Base-by-base conservation (phyloP, 345 rosid species). In the Eucalyptus cloeziana region DNA sequence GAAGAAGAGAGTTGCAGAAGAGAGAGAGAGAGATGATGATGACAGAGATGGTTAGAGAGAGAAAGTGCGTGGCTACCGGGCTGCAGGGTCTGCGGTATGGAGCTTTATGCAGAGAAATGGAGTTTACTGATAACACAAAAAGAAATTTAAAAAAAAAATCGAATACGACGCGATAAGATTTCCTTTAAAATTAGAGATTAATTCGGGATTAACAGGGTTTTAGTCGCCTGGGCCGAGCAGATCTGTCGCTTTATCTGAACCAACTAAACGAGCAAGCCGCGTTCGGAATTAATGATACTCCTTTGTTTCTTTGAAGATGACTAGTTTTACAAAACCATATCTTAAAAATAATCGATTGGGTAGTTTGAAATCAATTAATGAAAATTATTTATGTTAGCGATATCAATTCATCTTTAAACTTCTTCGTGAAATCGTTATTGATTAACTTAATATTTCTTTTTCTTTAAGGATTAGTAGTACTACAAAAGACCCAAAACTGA, bases 111-210 rank as follows among this genome's bases (percentile, higher is more conserved):
- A 11, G 30, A 21, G 47, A 76, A 76, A 76, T 21, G 9, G 33
- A 40, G 47, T 10, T 44, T 76, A 21, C 8, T 76, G 83, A 40
- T 40, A 3, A 76, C 43, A 76, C 3, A 10, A 40, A 40, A 21
- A 10, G 37, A 76, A 11, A 0, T 5, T 3, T 7, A 0, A 7
- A 11, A 40, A 31, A 10, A 21, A n/a, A 14, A 6, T 21, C 83
- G 83, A 76, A 76, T 21, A 10, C 83, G 24, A 76, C 43, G 24
- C 47, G 45, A 37, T 37, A 9, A 71, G 81, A 71, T 37, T 17
- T 17, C 22, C 25, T 71, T 27, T 27, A 62, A 62, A 67, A 33
- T 69, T 69, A 69, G 4, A 33, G 44, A 69, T 69, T 33, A 33
- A 8, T 16, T 16, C 44, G 80, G 44, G 43, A 19, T 71, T 71